Percentiles rank a stretch among this genome's conserved stretches.
Evolutionary conservation across 257 asterid species (phyloP).

Genomic region (Solanum megistacrolobum): DNA sequence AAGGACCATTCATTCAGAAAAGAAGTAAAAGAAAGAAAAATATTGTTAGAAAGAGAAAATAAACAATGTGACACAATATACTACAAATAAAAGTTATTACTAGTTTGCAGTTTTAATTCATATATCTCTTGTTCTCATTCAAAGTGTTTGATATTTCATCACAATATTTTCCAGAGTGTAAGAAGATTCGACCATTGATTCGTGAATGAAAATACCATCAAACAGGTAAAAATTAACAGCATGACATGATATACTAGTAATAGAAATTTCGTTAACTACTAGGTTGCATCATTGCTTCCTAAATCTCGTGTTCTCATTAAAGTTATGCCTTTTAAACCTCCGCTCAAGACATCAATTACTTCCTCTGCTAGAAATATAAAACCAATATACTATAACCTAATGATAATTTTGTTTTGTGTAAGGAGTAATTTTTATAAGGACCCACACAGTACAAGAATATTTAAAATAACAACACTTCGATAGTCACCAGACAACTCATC

Average conservation of each 20-base stretch:
- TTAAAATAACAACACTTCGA: too few relatives aligned
- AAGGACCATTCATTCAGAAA: not conserved
- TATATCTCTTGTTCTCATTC: not conserved
- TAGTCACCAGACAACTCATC: too few relatives aligned
- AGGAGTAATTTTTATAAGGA: not conserved
- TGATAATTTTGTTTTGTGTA: too few relatives aligned
- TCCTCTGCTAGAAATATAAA: too few relatives aligned
- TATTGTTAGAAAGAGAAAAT: not conserved
- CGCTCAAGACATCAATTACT: not conserved
- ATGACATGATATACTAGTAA: not conserved
- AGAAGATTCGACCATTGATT: not conserved
- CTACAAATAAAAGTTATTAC: not conserved
- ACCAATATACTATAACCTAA: not conserved
- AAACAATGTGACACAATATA: not conserved
- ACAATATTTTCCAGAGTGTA: not conserved
- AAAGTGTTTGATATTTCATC: not conserved
- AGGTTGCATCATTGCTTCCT: not conserved
- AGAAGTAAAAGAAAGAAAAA: not conserved
- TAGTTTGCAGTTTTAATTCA: not conserved
- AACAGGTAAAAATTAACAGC: too few relatives aligned
- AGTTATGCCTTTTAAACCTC: not conserved
- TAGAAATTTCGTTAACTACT: too few relatives aligned
- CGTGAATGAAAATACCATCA: not conserved
- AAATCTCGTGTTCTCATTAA: not conserved
- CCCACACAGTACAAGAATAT: too few relatives aligned